A percentile compares a stretch with the other conserved stretches of the same genome.
These are phyloP conservation scores for Sugiyamaella marilandica DNA, from an alignment of 805 yeast species.

Conservation along the genomic window DNA sequence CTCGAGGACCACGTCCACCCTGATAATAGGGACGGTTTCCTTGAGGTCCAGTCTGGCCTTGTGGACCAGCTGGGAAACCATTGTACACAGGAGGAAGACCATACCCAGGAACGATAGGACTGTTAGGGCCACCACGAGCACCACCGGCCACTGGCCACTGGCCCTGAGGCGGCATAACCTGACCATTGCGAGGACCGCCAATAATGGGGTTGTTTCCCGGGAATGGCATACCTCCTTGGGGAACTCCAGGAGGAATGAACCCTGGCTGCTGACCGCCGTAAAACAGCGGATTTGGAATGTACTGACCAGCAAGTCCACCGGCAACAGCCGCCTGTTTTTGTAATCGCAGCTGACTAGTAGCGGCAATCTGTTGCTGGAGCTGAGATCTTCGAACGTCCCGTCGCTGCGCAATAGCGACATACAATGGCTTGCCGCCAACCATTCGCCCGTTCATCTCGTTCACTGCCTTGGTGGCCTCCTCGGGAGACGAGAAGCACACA, in stretches of 20 bases:
- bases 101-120: slow-evolving; percentile 72
- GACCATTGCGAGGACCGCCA: slow-evolving; percentile 31
- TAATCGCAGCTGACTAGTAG: slow-evolving; percentile 96
- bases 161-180: slow-evolving; percentile 34
- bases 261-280: slow-evolving; percentile 76
- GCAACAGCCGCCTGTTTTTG: slow-evolving; percentile 85
- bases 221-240: slow-evolving; percentile 51
- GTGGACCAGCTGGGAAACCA: slow-evolving; percentile 27
- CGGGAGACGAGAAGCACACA: slow-evolving; percentile 95
- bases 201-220: slow-evolving; percentile 32
- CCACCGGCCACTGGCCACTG: slow-evolving; percentile 35
- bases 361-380: slow-evolving; percentile 95
- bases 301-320: slow-evolving; percentile 81
- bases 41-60: slow-evolving; percentile 17
- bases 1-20: slow-evolving; percentile 26
- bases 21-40: slow-evolving; percentile 25
- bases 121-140: slow-evolving; percentile 64
- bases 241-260: slow-evolving; percentile 70
- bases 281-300: slow-evolving; percentile 71
- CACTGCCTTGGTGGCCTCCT: slow-evolving; percentile 98
- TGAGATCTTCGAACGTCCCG: slow-evolving; percentile 96
- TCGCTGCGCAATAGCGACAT: slow-evolving; percentile 98
- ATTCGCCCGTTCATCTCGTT: slow-evolving; percentile 97
- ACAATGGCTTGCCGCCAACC: slow-evolving; percentile 91
- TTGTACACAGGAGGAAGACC: slow-evolving; percentile 68